Evolutionary conservation across 495 filamentous ascomycete genomes (phyloP).

Genomic region (Daldinia childiae): DNA sequence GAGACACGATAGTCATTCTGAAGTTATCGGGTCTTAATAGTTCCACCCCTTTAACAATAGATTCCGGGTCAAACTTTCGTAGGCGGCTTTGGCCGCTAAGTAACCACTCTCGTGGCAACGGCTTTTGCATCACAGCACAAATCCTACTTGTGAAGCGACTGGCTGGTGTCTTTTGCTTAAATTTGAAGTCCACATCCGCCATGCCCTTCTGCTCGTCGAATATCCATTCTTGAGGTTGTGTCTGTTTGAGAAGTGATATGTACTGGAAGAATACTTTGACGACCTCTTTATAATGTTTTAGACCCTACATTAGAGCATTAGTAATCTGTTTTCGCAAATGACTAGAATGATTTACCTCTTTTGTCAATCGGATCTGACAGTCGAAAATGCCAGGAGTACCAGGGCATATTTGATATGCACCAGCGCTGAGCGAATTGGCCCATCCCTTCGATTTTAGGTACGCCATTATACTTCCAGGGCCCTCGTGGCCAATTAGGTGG

Average conservation of each 20-base stretch:
- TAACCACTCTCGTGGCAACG: conserved; percentile 83
- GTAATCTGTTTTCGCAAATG: not conserved
- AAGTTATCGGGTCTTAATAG: conserved; percentile 91
- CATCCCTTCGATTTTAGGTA: conserved; percentile 96
- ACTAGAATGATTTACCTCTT: conserved; percentile 64
- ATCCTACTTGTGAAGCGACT: conserved; percentile 86
- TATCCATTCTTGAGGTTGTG: conserved; percentile 89
- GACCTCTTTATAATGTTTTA: conserved; percentile 86
- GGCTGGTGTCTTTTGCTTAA: conserved; percentile 90
- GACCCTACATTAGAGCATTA: conserved; percentile 50
- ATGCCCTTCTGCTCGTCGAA: conserved; percentile 89
- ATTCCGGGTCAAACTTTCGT: conserved; percentile 77
- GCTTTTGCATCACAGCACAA: conserved; percentile 88
- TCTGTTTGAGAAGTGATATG: conserved; percentile 83
- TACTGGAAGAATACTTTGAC: conserved; percentile 93
- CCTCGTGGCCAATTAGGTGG: conserved; percentile 96
- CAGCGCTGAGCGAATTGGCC: conserved; percentile 88
- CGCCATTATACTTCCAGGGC: conserved; percentile 93
- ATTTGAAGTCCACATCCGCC: conserved; percentile 91
- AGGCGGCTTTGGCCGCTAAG: conserved; percentile 76
- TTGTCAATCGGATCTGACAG: conserved; percentile 80
- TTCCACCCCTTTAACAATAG: conserved; percentile 77
- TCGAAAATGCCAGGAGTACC: conserved; percentile 84
- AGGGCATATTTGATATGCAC: conserved; percentile 77
- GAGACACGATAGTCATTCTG: conserved; percentile 79